Percentiles rank a stretch among this genome's conserved stretches.
These are phyloP conservation scores for Kodamaea suecica DNA, from an alignment of 1,139 yeast species.

Conservation along the genomic window DNA sequence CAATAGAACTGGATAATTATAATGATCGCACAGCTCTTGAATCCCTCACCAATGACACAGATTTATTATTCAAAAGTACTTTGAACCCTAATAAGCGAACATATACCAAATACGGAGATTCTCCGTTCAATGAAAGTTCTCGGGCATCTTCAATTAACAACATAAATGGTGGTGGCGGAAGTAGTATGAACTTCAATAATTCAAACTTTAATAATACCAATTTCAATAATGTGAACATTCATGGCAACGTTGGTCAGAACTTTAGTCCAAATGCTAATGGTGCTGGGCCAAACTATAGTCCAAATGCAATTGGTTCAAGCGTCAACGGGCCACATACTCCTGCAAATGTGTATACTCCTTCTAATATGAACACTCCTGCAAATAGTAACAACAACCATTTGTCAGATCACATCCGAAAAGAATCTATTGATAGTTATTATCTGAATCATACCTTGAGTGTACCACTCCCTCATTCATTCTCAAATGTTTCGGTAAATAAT, in stretches of 20 bases:
- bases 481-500: constrained; percentile 10
- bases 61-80: constrained; percentile 6
- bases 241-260: background rate
- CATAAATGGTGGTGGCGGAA: too few relatives aligned
- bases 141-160: constrained; percentile 11
- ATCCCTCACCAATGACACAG: constrained; percentile 8
- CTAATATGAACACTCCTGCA: too few relatives aligned
- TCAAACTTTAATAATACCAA: too few relatives aligned
- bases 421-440: constrained; percentile 14
- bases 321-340: background rate
- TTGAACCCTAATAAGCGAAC: constrained; percentile 6
- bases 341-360: too few relatives aligned
- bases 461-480: constrained; percentile 9
- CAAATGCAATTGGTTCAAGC: background rate
- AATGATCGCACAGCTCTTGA: constrained; percentile 4
- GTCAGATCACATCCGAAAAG: constrained; percentile 5
- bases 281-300: background rate
- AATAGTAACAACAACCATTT: too few relatives aligned
- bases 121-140: constrained; percentile 13
- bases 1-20: constrained; percentile 34
- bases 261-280: background rate
- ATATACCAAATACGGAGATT: constrained; percentile 4
- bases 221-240: too few relatives aligned
- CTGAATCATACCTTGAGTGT: constrained; percentile 10
- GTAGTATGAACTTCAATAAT: too few relatives aligned